Conservation (phyloP, 2,329 filamentous ascomycete genomes). For the Fusarium multiceps region DNA sequence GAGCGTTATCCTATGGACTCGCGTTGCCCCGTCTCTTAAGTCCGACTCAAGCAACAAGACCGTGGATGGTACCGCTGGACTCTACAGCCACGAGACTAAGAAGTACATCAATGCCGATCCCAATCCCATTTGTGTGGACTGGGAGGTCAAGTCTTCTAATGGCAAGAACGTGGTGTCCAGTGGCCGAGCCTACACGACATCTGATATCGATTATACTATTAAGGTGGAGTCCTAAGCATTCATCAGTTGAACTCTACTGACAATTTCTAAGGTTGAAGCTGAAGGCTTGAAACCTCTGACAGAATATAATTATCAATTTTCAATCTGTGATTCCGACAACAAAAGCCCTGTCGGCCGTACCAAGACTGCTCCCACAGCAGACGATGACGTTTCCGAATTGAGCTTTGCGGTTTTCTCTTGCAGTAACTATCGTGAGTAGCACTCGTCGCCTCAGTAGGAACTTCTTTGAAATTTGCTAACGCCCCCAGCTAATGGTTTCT, state of each 20-base stretch:
- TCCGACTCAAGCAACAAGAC: conserved; percentile 56
- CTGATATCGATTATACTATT: conserved; percentile 80
- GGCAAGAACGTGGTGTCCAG: conserved; percentile 58
- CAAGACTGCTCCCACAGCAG: conserved; percentile 72
- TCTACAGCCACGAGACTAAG: conserved; percentile 62
- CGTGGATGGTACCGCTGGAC: conserved; percentile 53
- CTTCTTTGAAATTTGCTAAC: background rate
- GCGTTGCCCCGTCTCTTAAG: conserved; percentile 57
- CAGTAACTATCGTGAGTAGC: conserved; percentile 66
- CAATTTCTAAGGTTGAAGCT: conserved; percentile 67
- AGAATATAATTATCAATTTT: conserved; percentile 76
- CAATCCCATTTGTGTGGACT: conserved; percentile 74
- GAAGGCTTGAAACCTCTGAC: conserved; percentile 71
- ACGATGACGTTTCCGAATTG: conserved; percentile 67
- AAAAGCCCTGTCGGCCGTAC: conserved; percentile 73
- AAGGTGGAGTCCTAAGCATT: conserved; percentile 59
- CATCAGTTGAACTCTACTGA: background rate
- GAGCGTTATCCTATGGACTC: conserved; percentile 67
- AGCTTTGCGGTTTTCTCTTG: conserved; percentile 78
- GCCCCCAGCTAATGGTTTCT: conserved; percentile 57
- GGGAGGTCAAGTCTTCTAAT: conserved; percentile 62
- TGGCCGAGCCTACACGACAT: conserved; percentile 75
- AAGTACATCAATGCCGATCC: conserved; percentile 49
- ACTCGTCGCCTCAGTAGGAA: fast-evolving
- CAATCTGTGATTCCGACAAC: conserved; percentile 71